Base-by-base conservation (phyloP, 768 basidiomycete genomes). In the Tylopilus subfusipes region DNA sequence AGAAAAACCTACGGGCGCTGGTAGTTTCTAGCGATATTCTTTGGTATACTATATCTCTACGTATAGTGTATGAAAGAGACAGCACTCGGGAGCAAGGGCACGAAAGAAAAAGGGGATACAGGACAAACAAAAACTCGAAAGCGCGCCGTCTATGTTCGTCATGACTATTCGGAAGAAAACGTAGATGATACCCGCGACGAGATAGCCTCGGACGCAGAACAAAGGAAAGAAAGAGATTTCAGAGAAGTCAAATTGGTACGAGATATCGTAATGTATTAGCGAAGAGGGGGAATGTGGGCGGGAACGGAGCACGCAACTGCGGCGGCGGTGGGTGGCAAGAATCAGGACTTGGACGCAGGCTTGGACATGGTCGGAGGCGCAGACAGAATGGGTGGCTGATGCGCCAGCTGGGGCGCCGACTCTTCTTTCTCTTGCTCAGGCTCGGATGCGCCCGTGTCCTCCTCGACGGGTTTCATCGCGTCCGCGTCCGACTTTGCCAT, bases 401-500 rank as follows among this genome's bases (percentile, higher is more conserved):
- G 64, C 4, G 47, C 19, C 7, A 50, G 48, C 18, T 56, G 64
- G 0, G 59, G 51, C 2, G 38, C 52, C 2, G 45, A 25, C 3
- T 24, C 25, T 16, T 53, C 58, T 12, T 44, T 19, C 22, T 24
- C 29, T 36, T 49, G 52, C 22, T 57, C 65, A 5, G 30, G 25
- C 10, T 64, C 68, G 9, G 29, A 53, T 2, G 27, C 48, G 8
- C 50, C 46, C 0, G 52, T 30, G 1, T 58, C 61, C 13, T 82
- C 83, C 18, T 84, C 88, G 4, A 91, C 86, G 14, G 89, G 89
- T 63, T 91, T 91, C 84, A 91, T 86, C 48, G 82, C 82, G 59
- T 82, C 82, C 48, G 48, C 71, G 14, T 82, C 79, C 9, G 62
- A 47, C 54, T 40, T 68, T 8, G 53, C 45, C 2, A 63, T 49